Conservation (phyloP, 352 stramenopile species). For the Phytopythium mirpurense region DNA sequence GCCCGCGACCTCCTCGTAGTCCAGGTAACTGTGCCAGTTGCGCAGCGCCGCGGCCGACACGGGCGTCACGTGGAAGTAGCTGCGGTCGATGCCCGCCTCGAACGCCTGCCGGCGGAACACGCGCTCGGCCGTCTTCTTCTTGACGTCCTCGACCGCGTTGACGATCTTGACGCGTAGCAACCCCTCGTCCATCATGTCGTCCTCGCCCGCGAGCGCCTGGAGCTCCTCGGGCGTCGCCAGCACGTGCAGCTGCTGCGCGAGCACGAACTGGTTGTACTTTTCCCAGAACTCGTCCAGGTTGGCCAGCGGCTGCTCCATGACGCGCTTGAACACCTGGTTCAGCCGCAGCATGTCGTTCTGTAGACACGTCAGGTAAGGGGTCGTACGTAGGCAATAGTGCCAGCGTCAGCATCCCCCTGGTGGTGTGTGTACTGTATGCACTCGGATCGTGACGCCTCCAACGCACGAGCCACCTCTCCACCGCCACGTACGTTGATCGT, state of each 20-base stretch:
- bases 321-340: slow-evolving; percentile 79
- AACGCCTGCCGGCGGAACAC: slow-evolving; percentile 63
- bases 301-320: slow-evolving; percentile 60
- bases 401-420: no score
- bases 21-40: slow-evolving; percentile 78
- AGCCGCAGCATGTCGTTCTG: slow-evolving; percentile 80
- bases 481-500: slow-evolving; percentile 54
- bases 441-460: no score
- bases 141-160: slow-evolving; percentile 63
- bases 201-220: slow-evolving; percentile 41
- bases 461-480: no score
- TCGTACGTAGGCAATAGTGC: no score
- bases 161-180: slow-evolving; percentile 78
- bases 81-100: slow-evolving; percentile 73
- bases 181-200: slow-evolving; percentile 75
- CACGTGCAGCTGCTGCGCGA: slow-evolving; percentile 60
- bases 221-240: slow-evolving; percentile 62
- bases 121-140: slow-evolving; percentile 62
- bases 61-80: slow-evolving; percentile 78
- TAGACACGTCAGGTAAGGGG: no score
- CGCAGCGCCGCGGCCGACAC: slow-evolving; percentile 58
- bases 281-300: slow-evolving; percentile 84
- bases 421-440: no score
- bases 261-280: slow-evolving; percentile 82
- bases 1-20: slow-evolving; percentile 64